A percentile compares a stretch with the other conserved stretches of the same genome.
Evolutionary conservation across 73 alveolate genomes (phyloP).

Genomic region (Paramecium octaurelia): DNA sequence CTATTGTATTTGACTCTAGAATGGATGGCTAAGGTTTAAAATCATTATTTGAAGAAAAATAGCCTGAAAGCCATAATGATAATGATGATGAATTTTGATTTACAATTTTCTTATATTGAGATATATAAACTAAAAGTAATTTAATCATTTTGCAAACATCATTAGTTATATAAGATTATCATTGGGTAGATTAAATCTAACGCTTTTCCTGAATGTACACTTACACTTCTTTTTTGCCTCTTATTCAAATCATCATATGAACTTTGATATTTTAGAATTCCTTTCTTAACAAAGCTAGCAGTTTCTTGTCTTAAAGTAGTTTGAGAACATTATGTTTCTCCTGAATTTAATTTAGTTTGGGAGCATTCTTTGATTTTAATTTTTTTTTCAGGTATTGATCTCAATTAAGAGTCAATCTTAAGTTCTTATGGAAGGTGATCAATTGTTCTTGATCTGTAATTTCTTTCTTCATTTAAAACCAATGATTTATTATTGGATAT

Average conservation of each 20-base stretch:
- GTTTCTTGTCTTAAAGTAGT: not conserved
- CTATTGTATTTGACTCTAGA: not conserved
- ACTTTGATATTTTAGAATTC: not conserved
- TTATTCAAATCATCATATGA: not conserved
- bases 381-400: not conserved
- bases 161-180: not conserved
- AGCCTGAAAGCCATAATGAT: not conserved
- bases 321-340: not conserved
- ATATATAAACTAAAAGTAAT: not conserved
- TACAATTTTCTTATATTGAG: not conserved
- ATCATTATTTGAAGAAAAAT: not conserved
- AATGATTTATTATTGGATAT: not conserved
- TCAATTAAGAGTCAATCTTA: not conserved
- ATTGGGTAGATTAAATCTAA: not conserved
- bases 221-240: not conserved
- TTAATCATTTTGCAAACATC: not conserved
- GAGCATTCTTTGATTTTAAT: not conserved
- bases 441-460: not conserved
- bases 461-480: not conserved
- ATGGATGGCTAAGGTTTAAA: conserved; percentile 14
- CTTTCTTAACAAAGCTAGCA: not conserved
- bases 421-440: not conserved
- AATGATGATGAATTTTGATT: not conserved
- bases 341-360: not conserved
- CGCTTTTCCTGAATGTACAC: not conserved